Evolutionary conservation across 768 basidiomycete species (phyloP).

Genomic region (Hortiboletus flavorubellus): DNA sequence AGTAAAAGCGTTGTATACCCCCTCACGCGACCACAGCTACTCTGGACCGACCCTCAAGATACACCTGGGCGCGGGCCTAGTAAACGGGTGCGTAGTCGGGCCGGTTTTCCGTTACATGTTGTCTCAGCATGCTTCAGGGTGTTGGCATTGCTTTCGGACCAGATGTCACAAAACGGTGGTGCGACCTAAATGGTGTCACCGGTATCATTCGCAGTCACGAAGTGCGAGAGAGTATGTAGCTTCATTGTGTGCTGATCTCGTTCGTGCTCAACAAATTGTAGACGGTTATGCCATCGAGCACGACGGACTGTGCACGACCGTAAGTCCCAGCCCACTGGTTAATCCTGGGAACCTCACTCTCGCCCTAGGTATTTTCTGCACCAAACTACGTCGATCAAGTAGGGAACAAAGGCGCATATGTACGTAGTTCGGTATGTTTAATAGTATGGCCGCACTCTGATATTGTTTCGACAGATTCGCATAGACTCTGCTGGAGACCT

Average conservation of each 20-base stretch:
- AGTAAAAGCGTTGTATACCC: not conserved
- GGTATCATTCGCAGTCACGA: slow-evolving; percentile 95
- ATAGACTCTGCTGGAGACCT: slow-evolving; percentile 75
- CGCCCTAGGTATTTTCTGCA: slow-evolving; percentile 78
- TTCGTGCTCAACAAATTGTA: slow-evolving; percentile 24
- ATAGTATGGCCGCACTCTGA: slow-evolving; percentile 4
- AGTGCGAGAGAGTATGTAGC: slow-evolving; percentile 76
- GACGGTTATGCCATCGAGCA: slow-evolving; percentile 96
- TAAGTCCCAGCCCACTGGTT: slow-evolving; percentile 29
- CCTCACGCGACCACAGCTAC: slow-evolving; percentile 46
- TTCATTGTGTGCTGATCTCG: not conserved
- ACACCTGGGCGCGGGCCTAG: slow-evolving; percentile 88
- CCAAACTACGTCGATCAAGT: slow-evolving; percentile 94
- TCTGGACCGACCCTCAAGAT: slow-evolving; percentile 97
- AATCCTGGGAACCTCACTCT: slow-evolving; percentile 9
- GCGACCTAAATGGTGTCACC: slow-evolving; percentile 78
- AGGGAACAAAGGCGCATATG: slow-evolving; percentile 90
- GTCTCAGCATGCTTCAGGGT: slow-evolving; percentile 49
- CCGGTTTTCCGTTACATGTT: slow-evolving; percentile 3
- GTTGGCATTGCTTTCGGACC: slow-evolving; percentile 97
- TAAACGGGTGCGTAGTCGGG: slow-evolving; percentile 69
- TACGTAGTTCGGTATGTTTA: slow-evolving; percentile 37
- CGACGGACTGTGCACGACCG: slow-evolving; percentile 90
- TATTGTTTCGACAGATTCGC: slow-evolving; percentile 53
- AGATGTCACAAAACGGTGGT: slow-evolving; percentile 89